A percentile compares a stretch with the other conserved stretches of the same genome.
Conservation (phyloP, 352 stramenopile genomes). For the Phytophthora aleatoria region DNA sequence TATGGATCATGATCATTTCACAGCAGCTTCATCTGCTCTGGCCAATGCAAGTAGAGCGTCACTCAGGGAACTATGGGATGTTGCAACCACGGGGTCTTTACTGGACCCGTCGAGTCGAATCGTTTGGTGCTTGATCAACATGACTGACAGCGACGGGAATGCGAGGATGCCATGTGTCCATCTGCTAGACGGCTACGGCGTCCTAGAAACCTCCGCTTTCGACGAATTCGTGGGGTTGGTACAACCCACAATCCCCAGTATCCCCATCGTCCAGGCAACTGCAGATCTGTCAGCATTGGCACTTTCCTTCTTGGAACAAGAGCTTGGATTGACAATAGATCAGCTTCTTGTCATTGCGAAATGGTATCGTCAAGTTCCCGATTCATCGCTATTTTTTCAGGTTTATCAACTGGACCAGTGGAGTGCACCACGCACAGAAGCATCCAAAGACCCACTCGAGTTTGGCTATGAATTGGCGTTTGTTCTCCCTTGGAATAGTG, state of each 20-base stretch:
- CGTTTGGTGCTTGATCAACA: slow-evolving; percentile 51
- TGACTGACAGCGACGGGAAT: slow-evolving; percentile 15
- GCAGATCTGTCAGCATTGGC: slow-evolving; percentile 49
- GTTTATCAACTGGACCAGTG: slow-evolving; percentile 45
- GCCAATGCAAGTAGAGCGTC: slow-evolving; percentile 10
- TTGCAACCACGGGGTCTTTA: slow-evolving; percentile 40
- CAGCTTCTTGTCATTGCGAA: slow-evolving; percentile 35
- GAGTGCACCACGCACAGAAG: slow-evolving; percentile 18
- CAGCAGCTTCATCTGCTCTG: slow-evolving; percentile 13
- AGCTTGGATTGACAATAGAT: slow-evolving; percentile 37
- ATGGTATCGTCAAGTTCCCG: slow-evolving; percentile 50
- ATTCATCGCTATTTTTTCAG: slow-evolving; percentile 53
- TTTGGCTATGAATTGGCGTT: slow-evolving; percentile 53
- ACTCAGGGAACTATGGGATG: slow-evolving; percentile 53
- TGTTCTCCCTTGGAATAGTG: slow-evolving; percentile 40
- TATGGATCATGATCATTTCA: slow-evolving; percentile 21
- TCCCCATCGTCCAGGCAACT: slow-evolving; percentile 13
- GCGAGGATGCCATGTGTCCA: slow-evolving; percentile 28
- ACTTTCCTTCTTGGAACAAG: slow-evolving; percentile 39
- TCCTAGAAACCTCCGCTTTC: slow-evolving; percentile 27
- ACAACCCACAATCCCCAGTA: slow-evolving; percentile 31
- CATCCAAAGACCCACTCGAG: slow-evolving; percentile 36
- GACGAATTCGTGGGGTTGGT: slow-evolving; percentile 38
- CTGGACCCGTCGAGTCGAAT: slow-evolving; percentile 49
- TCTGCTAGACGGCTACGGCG: slow-evolving; percentile 49